phyloP scores from a whole-genome alignment of 495 filamentous ascomycete genomes.

The Aspergillus mulundensis region DNA sequence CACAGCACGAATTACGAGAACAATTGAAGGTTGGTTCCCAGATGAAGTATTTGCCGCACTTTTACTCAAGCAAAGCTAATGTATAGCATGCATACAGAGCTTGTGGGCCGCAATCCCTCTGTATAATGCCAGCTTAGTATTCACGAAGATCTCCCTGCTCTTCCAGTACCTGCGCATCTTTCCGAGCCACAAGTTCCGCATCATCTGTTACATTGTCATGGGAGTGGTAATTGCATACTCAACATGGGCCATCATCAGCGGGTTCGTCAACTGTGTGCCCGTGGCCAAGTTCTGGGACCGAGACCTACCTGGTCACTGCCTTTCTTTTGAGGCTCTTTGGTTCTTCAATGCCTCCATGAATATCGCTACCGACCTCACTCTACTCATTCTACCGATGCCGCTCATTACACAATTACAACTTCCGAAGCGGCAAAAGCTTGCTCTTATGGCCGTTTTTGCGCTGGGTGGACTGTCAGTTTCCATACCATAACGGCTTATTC shows the following conservation, averaged over 20 bases:
- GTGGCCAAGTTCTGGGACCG: constrained; percentile 51
- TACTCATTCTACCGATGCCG: constrained; percentile 54
- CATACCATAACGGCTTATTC: constrained; percentile 4
- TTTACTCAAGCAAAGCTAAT: background rate
- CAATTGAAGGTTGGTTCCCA: constrained; percentile 30
- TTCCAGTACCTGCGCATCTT: constrained; percentile 50
- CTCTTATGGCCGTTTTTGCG: constrained; percentile 50
- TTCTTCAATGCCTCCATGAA: constrained; percentile 53
- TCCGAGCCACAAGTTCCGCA: constrained; percentile 29
- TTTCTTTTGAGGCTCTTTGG: constrained; percentile 43
- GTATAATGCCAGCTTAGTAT: constrained; percentile 37
- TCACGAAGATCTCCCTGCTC: constrained; percentile 46
- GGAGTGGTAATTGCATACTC: constrained; percentile 33
- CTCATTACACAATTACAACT: constrained; percentile 49
- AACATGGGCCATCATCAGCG: constrained; percentile 36
- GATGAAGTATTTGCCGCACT: background rate
- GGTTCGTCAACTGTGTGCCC: constrained; percentile 53
- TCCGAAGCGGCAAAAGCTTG: constrained; percentile 46
- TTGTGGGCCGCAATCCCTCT: constrained; percentile 41
- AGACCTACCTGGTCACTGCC: constrained; percentile 45
- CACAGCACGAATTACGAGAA: constrained; percentile 16
- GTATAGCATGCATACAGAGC: constrained; percentile 15
- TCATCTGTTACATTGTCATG: constrained; percentile 31
- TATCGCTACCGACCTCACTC: constrained; percentile 52
- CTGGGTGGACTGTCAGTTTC: constrained; percentile 47